Percentiles rank a stretch among this genome's conserved stretches.
These are phyloP conservation scores for Cicer judaicum DNA, from an alignment of 306 rosid species.

Conservation along the genomic window DNA sequence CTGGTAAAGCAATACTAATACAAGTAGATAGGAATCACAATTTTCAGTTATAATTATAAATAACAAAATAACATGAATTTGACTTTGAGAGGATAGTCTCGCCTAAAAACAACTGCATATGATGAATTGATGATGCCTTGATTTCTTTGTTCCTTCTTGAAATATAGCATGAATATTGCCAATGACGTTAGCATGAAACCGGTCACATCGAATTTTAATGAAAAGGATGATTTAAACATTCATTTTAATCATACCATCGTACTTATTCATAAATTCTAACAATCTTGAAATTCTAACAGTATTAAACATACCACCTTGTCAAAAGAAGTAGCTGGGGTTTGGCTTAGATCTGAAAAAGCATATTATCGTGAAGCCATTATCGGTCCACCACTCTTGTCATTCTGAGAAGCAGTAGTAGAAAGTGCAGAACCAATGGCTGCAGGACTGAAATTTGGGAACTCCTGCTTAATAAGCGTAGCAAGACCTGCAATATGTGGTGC, in stretches of 20 bases:
- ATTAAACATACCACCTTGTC: conserved; percentile 63
- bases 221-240: conserved; percentile 11
- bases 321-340: conserved; percentile 89
- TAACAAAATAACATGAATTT: conserved; percentile 10
- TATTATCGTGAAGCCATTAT: conserved; percentile 95
- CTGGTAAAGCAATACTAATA: conserved; percentile 10
- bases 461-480: no score
- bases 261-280: no score
- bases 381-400: conserved; percentile 65
- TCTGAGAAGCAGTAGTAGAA: conserved; percentile 52
- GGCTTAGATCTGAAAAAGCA: conserved; percentile 72
- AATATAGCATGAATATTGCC: conserved; percentile 14
- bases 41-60: not conserved
- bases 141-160: conserved; percentile 28
- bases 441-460: no score
- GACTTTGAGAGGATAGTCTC: conserved; percentile 27
- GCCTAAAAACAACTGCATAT: conserved; percentile 12
- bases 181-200: conserved; percentile 1
- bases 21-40: conserved; percentile 1
- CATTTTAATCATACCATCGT: not conserved
- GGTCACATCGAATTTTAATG: conserved; percentile 11
- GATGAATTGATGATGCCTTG: conserved; percentile 8
- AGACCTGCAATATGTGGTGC: no score
- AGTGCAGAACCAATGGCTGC: no score
- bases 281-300: no score